Conservation (phyloP, 2,329 filamentous ascomycete genomes). For the Aspergillus nomiae region DNA sequence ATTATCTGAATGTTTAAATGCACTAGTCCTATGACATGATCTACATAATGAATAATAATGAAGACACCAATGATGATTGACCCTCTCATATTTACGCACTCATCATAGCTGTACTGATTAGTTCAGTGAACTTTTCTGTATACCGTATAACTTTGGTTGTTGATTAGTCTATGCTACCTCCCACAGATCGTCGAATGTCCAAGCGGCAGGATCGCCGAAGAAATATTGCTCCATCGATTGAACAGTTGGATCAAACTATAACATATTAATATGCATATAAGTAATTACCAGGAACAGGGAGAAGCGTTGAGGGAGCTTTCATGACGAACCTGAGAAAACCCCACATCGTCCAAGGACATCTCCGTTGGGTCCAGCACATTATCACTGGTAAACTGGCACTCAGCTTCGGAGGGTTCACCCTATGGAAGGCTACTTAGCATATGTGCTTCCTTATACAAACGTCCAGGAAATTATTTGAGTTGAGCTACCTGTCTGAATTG, state of each 20-base stretch:
- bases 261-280: not conserved
- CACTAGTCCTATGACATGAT: not conserved
- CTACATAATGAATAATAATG: not conserved
- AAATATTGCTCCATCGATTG: not conserved
- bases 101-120: no score
- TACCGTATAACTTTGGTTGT: no score
- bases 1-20: no score
- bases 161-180: not conserved
- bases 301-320: not conserved
- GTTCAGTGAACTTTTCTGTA: no score
- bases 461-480: not conserved
- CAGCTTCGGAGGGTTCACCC: not conserved
- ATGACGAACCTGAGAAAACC: not conserved
- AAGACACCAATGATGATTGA: rapidly evolving
- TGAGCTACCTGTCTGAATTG: not conserved
- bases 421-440: not conserved
- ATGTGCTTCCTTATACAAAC: not conserved
- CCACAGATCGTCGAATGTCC: not conserved
- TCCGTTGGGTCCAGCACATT: not conserved
- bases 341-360: not conserved
- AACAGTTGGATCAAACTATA: not conserved
- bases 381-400: not conserved
- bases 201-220: not conserved
- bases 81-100: no score
- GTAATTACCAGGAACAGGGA: not conserved